Evolutionary conservation across 2,329 filamentous ascomycete genomes (phyloP).

Genomic region (Cryphonectria carpinicola): DNA sequence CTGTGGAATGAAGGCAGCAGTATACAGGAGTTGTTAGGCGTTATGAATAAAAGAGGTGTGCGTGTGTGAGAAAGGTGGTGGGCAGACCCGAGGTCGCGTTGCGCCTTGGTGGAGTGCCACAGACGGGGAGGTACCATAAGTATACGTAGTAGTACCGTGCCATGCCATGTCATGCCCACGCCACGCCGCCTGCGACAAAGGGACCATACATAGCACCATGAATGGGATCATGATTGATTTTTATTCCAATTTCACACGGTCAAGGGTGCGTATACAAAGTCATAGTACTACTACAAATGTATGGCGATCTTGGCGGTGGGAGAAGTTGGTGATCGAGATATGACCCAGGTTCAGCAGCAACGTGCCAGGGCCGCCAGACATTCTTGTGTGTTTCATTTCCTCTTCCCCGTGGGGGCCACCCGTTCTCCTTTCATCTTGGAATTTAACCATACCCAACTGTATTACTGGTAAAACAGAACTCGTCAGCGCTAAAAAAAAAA

Average conservation of each 20-base stretch:
- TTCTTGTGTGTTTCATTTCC: slow-evolving; percentile 1
- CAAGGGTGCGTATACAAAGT: neutral
- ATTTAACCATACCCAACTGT: neutral
- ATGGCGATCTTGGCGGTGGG: neutral
- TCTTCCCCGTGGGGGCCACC: slow-evolving; percentile 1
- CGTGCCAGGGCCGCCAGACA: neutral
- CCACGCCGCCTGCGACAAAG: no score
- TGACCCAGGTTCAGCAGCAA: neutral
- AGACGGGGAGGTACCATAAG: neutral
- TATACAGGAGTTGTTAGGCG: neutral
- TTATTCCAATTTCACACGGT: neutral
- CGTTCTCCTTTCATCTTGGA: slow-evolving; percentile 5
- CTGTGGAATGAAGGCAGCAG: no score
- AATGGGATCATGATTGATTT: no score
- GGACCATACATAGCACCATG: no score
- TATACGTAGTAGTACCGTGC: no score
- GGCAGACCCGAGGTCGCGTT: neutral
- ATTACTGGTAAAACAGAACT: neutral
- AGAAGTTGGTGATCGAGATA: neutral
- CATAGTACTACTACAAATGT: neutral
- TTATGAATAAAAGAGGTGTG: neutral
- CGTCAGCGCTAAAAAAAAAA: neutral
- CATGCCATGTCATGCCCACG: no score
- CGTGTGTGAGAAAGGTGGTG: neutral
- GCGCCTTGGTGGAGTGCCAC: neutral